These are phyloP conservation scores for Lactarius hengduanensis DNA, from an alignment of 768 basidiomycete genomes.

Conservation along the genomic window DNA sequence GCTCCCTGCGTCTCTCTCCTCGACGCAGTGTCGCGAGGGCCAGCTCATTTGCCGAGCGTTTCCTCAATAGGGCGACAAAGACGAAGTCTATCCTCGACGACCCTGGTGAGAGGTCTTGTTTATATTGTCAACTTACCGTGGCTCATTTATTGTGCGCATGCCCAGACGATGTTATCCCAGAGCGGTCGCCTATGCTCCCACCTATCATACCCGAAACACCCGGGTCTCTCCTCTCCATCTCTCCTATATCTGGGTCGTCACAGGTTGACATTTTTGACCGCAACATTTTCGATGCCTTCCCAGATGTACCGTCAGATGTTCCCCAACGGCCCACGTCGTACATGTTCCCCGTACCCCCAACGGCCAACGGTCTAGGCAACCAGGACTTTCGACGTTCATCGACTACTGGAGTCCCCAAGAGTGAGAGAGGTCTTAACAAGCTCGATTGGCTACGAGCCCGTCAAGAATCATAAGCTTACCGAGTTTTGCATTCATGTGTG, in stretches of 20 bases:
- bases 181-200: constrained; percentile 25
- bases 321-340: constrained; percentile 20
- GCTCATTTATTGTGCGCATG: not conserved
- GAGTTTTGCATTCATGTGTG: not conserved
- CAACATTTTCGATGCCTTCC: constrained; percentile 69
- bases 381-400: constrained; percentile 19
- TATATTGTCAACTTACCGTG: not conserved
- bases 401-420: constrained; percentile 9
- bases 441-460: constrained; percentile 10
- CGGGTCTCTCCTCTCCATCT: constrained; percentile 41
- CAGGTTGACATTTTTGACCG: constrained; percentile 51
- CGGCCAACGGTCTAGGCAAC: not conserved
- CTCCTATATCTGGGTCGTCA: constrained; percentile 38
- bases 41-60: constrained; percentile 27
- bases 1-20: constrained; percentile 27
- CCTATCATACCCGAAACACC: constrained; percentile 31
- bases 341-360: constrained; percentile 20
- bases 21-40: constrained; percentile 28
- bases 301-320: constrained; percentile 58
- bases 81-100: constrained; percentile 27
- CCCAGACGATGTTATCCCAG: constrained; percentile 25
- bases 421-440: constrained; percentile 11
- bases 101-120: constrained; percentile 13
- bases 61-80: constrained; percentile 27
- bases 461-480: constrained; percentile 3